Percentiles rank a stretch among this genome's conserved stretches.
Evolutionary conservation across 352 stramenopile species (phyloP).

Genomic region (Phytophthora litchii): DNA sequence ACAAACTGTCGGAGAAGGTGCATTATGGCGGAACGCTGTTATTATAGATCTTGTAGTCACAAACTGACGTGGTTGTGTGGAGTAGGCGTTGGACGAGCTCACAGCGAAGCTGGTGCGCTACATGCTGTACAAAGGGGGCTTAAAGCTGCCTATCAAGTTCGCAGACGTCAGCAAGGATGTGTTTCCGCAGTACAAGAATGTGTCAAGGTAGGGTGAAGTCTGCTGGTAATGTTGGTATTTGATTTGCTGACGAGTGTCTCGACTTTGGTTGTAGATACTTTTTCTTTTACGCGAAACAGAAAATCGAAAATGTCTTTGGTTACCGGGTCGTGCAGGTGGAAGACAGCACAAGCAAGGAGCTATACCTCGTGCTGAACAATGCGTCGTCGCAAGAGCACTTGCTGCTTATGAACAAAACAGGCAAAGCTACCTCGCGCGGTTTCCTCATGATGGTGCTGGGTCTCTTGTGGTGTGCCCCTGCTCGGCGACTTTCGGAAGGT

Average conservation of each 20-base stretch:
- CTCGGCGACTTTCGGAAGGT: slow-evolving; percentile 76
- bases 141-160: slow-evolving; percentile 83
- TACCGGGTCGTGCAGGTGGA: slow-evolving; percentile 80
- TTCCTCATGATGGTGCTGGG: slow-evolving; percentile 86
- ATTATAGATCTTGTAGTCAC: not conserved
- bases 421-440: slow-evolving; percentile 59
- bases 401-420: slow-evolving; percentile 76
- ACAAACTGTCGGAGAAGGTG: slow-evolving; percentile 63
- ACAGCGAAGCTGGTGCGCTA: slow-evolving; percentile 81
- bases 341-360: slow-evolving; percentile 63
- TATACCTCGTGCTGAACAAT: slow-evolving; percentile 84
- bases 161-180: slow-evolving; percentile 86
- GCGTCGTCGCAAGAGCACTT: slow-evolving; percentile 75
- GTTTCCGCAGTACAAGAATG: slow-evolving; percentile 80
- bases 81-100: slow-evolving; percentile 70
- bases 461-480: slow-evolving; percentile 79
- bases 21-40: not conserved
- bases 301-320: slow-evolving; percentile 78
- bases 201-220: slow-evolving; percentile 50
- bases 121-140: slow-evolving; percentile 83
- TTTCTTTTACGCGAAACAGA: slow-evolving; percentile 77
- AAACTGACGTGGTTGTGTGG: slow-evolving; percentile 8
- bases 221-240: not conserved
- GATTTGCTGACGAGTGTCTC: slow-evolving; percentile 1
- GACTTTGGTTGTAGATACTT: slow-evolving; percentile 57